phyloP scores from a whole-genome alignment of 2,329 filamentous ascomycete species.

The Neopestalotiopsis sp. region DNA sequence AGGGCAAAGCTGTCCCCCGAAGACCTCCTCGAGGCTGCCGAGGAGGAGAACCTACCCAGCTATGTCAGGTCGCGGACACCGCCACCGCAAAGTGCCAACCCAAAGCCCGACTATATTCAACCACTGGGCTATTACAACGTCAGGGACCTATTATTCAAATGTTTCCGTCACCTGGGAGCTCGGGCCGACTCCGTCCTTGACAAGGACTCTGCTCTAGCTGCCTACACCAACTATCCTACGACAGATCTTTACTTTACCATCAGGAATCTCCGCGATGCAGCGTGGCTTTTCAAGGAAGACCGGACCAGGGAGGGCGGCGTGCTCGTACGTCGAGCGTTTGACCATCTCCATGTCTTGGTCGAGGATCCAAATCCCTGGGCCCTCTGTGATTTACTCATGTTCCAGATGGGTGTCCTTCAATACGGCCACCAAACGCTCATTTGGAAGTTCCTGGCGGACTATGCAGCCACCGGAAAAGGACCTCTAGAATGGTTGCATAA shows the following conservation, averaged over 20 bases:
- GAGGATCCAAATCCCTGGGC: constrained; percentile 15
- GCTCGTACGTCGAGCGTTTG: constrained; percentile 10
- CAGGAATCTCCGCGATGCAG: constrained; percentile 11
- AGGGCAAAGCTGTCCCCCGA: constrained; percentile 13
- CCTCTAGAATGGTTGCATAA: constrained; percentile 6
- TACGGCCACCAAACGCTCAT: constrained; percentile 18
- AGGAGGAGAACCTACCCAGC: constrained; percentile 2
- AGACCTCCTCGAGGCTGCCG: constrained; percentile 4
- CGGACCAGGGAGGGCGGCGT: constrained; percentile 11
- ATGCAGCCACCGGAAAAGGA: not conserved
- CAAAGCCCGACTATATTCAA: constrained; percentile 5
- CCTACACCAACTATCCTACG: constrained; percentile 10
- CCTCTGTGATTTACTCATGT: constrained; percentile 14
- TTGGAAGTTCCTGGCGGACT: constrained; percentile 15
- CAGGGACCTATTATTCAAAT: constrained; percentile 9
- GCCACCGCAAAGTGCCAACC: not conserved
- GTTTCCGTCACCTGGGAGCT: constrained; percentile 1
- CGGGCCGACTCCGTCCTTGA: constrained; percentile 10
- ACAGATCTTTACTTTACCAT: constrained; percentile 14
- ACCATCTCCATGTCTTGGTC: constrained; percentile 8
- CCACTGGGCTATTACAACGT: constrained; percentile 5
- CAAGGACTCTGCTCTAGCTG: not conserved
- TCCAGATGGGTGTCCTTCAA: constrained; percentile 13
- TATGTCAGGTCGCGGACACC: constrained; percentile 11
- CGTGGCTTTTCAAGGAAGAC: constrained; percentile 14